These are phyloP conservation scores for Histomonas meleagridis DNA, from an alignment of 208 protist genomes.

Conservation along the genomic window DNA sequence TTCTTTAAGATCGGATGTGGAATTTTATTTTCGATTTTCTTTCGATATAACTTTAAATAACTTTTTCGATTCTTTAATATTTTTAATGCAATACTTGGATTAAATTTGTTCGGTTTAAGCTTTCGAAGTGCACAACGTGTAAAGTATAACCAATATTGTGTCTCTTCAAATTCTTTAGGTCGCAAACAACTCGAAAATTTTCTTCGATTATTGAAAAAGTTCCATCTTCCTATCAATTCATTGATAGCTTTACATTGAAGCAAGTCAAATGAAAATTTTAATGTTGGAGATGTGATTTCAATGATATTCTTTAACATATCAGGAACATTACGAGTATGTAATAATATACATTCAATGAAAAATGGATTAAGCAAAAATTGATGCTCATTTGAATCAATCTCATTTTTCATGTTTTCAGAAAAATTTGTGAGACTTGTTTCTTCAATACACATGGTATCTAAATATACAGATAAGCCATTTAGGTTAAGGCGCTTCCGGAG, in stretches of 20 bases:
- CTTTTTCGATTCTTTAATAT: neutral
- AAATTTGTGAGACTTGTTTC: neutral
- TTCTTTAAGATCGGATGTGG: neutral
- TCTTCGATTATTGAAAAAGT: neutral
- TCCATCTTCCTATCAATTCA: neutral
- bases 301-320: neutral
- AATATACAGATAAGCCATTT: neutral
- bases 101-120: neutral
- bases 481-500: neutral
- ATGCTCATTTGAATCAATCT: neutral
- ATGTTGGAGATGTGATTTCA: neutral
- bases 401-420: neutral
- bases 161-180: neutral
- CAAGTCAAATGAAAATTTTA: neutral
- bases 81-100: neutral
- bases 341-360: neutral
- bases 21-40: neutral
- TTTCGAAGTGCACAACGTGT: neutral
- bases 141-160: neutral
- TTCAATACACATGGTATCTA: neutral
- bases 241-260: neutral
- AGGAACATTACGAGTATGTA: neutral
- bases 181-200: neutral
- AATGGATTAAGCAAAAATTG: conserved; percentile 15
- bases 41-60: neutral